These are phyloP conservation scores for Phragmites australis DNA, from an alignment of 176 grass and related monocot species.

Conservation along the genomic window DNA sequence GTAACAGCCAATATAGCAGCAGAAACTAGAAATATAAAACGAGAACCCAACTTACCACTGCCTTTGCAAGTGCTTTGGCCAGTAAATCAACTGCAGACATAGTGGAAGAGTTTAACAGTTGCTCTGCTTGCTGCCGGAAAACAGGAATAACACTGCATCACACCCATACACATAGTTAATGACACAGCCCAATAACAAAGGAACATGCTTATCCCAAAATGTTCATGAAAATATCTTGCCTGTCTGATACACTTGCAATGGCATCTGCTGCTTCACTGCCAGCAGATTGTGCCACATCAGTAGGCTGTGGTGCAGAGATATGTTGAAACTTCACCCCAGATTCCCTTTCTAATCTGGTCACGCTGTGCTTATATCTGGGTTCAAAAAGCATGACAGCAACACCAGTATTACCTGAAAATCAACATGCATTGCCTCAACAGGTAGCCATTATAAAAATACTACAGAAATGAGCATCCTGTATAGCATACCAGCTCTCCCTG, in stretches of 20 bases:
- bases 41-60: constrained; percentile 64
- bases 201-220: not conserved
- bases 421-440: constrained; percentile 4
- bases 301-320: constrained; percentile 83
- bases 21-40: not conserved
- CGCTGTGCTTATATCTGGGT: constrained; percentile 58
- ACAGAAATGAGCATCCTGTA: not conserved
- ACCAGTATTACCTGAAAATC: constrained; percentile 82
- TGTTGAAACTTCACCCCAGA: constrained; percentile 93
- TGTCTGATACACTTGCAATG: constrained; percentile 88
- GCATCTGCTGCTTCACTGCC: constrained; percentile 90
- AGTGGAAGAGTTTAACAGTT: constrained; percentile 66
- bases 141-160: constrained; percentile 90
- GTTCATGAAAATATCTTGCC: constrained; percentile 35
- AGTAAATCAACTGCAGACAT: constrained; percentile 72
- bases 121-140: constrained; percentile 87
- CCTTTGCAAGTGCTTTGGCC: constrained; percentile 94
- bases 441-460: not conserved
- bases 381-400: constrained; percentile 90
- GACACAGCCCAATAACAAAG: not conserved
- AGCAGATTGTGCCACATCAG: constrained; percentile 90
- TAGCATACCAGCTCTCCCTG: constrained; percentile 83
- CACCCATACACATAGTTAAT: constrained; percentile 11
- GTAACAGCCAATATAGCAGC: not conserved
- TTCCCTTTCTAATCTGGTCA: constrained; percentile 78